Percentiles rank a stretch among this genome's conserved stretches.
Conservation (phyloP, 305 asterid genomes). For the Fraxinus sp. region DNA sequence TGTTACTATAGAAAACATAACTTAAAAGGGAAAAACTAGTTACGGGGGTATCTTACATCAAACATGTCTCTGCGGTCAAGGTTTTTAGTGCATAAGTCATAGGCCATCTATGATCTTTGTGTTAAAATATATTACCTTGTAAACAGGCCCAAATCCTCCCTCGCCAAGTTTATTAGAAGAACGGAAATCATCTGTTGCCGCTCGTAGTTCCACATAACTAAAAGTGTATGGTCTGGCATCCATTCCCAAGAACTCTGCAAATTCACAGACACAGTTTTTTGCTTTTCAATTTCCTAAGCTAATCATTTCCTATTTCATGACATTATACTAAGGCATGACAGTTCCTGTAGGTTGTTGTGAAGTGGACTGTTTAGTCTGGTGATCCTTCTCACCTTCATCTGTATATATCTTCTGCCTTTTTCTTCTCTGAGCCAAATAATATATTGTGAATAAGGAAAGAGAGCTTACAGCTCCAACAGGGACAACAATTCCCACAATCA, state of each 20-base stretch:
- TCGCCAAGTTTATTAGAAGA: neutral
- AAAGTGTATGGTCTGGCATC: slow-evolving; percentile 1
- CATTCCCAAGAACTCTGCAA: neutral
- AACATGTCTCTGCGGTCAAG: neutral
- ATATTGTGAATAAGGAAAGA: neutral
- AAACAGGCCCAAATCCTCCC: slow-evolving; percentile 7
- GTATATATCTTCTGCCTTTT: neutral
- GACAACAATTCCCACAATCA: slow-evolving; percentile 3
- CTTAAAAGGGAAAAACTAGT: neutral
- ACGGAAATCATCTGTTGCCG: neutral
- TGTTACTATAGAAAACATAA: neutral
- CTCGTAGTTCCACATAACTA: neutral
- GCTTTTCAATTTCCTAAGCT: neutral
- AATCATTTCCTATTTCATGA: neutral
- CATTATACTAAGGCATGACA: neutral
- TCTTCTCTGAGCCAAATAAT: neutral
- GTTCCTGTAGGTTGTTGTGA: neutral
- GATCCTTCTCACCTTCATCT: neutral
- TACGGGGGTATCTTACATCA: neutral
- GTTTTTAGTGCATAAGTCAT: neutral
- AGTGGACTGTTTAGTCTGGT: neutral
- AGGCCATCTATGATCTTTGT: neutral
- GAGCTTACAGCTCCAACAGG: neutral
- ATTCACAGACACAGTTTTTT: neutral
- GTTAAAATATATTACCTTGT: neutral